These are phyloP conservation scores for Moricandia arvensis DNA, from an alignment of 345 rosid genomes.

Conservation along the genomic window DNA sequence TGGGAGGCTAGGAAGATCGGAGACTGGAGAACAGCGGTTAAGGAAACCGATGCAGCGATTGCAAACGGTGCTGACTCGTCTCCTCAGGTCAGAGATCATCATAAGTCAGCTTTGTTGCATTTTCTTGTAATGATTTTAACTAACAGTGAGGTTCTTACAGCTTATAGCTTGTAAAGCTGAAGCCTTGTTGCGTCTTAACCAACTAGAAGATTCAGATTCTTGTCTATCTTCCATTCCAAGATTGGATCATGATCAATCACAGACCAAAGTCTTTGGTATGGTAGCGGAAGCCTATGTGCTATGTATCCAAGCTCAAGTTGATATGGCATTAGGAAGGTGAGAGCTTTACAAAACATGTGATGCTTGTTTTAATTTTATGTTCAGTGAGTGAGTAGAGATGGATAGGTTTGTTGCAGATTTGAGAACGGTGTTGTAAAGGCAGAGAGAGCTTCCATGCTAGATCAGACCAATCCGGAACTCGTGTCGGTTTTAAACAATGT, in stretches of 20 bases:
- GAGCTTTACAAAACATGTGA: constrained; percentile 41
- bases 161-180: constrained; percentile 85
- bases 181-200: constrained; percentile 79
- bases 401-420: constrained; percentile 78
- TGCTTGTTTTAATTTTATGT: constrained; percentile 18
- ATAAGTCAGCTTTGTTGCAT: not conserved
- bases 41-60: constrained; percentile 79
- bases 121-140: not conserved
- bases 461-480: constrained; percentile 61
- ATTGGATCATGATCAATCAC: constrained; percentile 32
- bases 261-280: constrained; percentile 60
- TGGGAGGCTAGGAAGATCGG: constrained; percentile 69
- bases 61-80: constrained; percentile 75
- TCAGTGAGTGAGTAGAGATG: constrained; percentile 42
- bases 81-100: constrained; percentile 57
- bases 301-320: constrained; percentile 74
- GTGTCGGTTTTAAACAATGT: constrained; percentile 60
- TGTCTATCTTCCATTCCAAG: constrained; percentile 53
- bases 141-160: constrained; percentile 42
- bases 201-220: constrained; percentile 64
- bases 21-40: constrained; percentile 68
- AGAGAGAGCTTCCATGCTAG: constrained; percentile 65
- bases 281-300: constrained; percentile 68
- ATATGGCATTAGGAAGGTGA: constrained; percentile 96
- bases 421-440: constrained; percentile 80